phyloP scores from a whole-genome alignment of 176 grass and related monocot species.

The Guadua angustifolia region DNA sequence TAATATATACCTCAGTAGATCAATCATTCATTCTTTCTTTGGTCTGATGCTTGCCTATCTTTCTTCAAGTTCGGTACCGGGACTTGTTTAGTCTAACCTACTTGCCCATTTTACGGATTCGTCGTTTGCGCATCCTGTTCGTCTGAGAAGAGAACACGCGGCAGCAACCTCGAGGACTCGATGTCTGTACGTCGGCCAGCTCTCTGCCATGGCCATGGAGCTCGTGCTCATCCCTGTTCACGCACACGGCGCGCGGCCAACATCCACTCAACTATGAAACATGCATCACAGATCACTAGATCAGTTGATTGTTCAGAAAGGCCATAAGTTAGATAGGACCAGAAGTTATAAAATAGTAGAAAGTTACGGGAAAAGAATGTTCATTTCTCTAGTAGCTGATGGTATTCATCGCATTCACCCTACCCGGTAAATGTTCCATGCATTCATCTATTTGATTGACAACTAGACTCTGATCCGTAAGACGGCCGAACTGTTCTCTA shows the following conservation, averaged over 20 bases:
- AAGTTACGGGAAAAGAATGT: not conserved
- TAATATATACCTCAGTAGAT: not conserved
- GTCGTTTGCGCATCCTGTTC: no score
- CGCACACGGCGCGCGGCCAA: no score
- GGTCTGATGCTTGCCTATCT: not conserved
- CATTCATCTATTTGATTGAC: conserved; percentile 12
- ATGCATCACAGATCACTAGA: not conserved
- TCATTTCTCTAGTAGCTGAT: not conserved
- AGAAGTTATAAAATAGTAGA: conserved; percentile 11
- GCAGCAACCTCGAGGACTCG: no score
- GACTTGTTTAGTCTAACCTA: no score
- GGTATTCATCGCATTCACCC: not conserved
- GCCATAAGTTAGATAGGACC: not conserved
- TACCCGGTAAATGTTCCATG: not conserved
- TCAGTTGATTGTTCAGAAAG: not conserved
- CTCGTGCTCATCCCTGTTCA: no score
- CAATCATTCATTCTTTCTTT: conserved; percentile 6
- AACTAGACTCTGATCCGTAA: not conserved
- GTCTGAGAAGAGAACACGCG: no score
- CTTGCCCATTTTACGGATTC: no score
- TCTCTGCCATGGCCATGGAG: no score
- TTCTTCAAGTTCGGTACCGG: not conserved
- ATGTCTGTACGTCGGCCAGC: no score
- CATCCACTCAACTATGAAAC: not conserved
- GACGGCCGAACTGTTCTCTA: conserved; percentile 34